A percentile compares a stretch with the other conserved stretches of the same genome.
phyloP scores from a whole-genome alignment of 2,329 filamentous ascomycete species.

The Clonostachys sp. region DNA sequence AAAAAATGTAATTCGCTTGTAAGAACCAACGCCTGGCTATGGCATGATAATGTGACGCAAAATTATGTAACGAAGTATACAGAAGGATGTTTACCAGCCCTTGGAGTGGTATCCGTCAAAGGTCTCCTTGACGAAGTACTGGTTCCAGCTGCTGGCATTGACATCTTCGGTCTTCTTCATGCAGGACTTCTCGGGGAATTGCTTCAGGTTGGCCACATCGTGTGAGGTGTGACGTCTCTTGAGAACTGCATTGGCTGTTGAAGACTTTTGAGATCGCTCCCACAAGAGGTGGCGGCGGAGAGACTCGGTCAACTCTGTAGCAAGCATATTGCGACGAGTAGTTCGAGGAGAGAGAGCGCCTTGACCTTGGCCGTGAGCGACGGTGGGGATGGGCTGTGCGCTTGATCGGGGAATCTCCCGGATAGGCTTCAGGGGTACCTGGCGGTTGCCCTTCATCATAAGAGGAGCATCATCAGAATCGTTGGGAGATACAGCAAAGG shows the following conservation, averaged over 20 bases:
- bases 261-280: constrained; percentile 93
- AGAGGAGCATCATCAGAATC: constrained; percentile 59
- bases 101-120: constrained; percentile 40
- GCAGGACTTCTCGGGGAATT: constrained; percentile 66
- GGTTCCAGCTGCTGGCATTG: constrained; percentile 74
- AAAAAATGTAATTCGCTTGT: no score
- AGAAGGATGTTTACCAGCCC: constrained; percentile 24
- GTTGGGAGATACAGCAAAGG: constrained; percentile 45
- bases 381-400: constrained; percentile 74
- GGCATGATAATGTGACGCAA: no score
- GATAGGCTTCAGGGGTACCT: constrained; percentile 46
- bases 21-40: no score
- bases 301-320: constrained; percentile 89
- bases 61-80: no score
- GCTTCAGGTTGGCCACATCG: constrained; percentile 82
- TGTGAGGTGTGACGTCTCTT: constrained; percentile 89
- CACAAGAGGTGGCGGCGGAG: constrained; percentile 87
- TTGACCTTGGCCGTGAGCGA: constrained; percentile 61
- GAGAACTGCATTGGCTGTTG: constrained; percentile 80
- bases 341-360: constrained; percentile 85
- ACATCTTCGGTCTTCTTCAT: constrained; percentile 56
- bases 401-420: constrained; percentile 61
- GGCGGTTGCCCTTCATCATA: constrained; percentile 57
- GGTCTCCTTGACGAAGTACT: constrained; percentile 81
- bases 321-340: constrained; percentile 91